Conservation (phyloP, 2,329 filamentous ascomycete species). For the Aspergillus brunneoviolaceus region DNA sequence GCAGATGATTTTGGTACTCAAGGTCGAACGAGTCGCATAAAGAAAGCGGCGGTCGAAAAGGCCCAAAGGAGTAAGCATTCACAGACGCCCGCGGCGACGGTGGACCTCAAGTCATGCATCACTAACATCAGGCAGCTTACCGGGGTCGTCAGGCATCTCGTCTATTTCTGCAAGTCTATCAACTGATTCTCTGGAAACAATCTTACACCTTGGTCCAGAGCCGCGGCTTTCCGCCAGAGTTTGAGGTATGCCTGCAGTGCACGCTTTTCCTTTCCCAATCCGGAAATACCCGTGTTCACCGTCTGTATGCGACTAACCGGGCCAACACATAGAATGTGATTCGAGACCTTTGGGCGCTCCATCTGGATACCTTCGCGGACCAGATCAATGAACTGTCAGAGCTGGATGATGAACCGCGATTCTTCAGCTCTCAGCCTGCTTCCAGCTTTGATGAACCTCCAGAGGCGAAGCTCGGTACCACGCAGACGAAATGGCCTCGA, state of each 20-base stretch:
- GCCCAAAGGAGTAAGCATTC: conserved; percentile 47
- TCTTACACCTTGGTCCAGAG: conserved; percentile 68
- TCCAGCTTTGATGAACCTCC: conserved; percentile 41
- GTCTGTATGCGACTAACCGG: conserved; percentile 11
- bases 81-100: too few relatives aligned
- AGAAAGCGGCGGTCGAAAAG: conserved; percentile 56
- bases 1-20: conserved; percentile 67
- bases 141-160: conserved; percentile 68
- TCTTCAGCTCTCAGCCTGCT: conserved; percentile 61
- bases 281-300: background rate
- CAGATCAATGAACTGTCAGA: conserved; percentile 42
- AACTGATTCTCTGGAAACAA: conserved; percentile 82
- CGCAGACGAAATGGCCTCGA: conserved; percentile 54
- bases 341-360: conserved; percentile 80
- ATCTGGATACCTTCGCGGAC: conserved; percentile 59
- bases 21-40: conserved; percentile 56
- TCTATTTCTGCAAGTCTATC: conserved; percentile 79
- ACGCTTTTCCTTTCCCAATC: background rate
- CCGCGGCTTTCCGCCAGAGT: conserved; percentile 66
- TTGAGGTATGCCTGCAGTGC: conserved; percentile 58
- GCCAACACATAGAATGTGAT: conserved; percentile 55
- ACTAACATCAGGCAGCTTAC: conserved; percentile 41
- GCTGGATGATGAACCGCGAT: conserved; percentile 44
- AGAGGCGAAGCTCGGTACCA: conserved; percentile 34
- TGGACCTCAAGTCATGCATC: background rate